Conservation (phyloP, 2,329 filamentous ascomycete genomes). For the Fusarium chuoi region DNA sequence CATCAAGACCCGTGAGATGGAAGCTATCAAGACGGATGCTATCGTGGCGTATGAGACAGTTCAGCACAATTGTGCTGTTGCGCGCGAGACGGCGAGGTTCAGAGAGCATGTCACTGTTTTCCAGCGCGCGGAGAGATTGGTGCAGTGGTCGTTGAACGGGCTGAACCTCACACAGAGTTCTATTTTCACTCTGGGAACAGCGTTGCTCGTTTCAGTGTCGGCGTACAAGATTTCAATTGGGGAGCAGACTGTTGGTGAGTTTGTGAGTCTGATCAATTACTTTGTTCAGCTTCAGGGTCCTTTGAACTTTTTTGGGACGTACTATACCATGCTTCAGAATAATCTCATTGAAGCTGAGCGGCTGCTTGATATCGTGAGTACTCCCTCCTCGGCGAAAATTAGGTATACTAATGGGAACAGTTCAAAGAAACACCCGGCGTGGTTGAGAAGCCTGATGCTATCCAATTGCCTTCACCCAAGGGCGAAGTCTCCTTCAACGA, state of each 20-base stretch:
- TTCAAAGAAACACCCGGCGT: conserved; percentile 58
- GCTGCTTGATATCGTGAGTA: conserved; percentile 54
- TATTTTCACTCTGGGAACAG: conserved; percentile 70
- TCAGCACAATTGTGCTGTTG: conserved; percentile 72
- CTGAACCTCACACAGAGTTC: conserved; percentile 72
- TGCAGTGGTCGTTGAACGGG: conserved; percentile 48
- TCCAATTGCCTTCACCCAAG: conserved; percentile 42
- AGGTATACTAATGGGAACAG: conserved; percentile 36
- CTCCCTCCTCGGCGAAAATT: accelerated
- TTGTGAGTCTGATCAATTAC: conserved; percentile 67
- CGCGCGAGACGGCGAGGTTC: conserved; percentile 67
- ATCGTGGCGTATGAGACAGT: conserved; percentile 66
- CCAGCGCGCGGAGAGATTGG: conserved; percentile 53
- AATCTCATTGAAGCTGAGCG: conserved; percentile 59
- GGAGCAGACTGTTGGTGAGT: conserved; percentile 64
- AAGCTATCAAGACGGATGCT: conserved; percentile 60
- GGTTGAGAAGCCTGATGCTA: conserved; percentile 54
- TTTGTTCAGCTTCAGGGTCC: conserved; percentile 70
- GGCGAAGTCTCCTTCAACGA: conserved; percentile 56
- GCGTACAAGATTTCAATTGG: conserved; percentile 70
- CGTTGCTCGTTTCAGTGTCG: conserved; percentile 69
- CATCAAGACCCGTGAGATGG: conserved; percentile 57
- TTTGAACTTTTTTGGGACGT: conserved; percentile 68
- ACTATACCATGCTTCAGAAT: conserved; percentile 59
- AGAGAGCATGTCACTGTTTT: conserved; percentile 62